Base-by-base conservation (phyloP, 768 basidiomycete genomes). In the Lactifluus hygrophoroides region DNA sequence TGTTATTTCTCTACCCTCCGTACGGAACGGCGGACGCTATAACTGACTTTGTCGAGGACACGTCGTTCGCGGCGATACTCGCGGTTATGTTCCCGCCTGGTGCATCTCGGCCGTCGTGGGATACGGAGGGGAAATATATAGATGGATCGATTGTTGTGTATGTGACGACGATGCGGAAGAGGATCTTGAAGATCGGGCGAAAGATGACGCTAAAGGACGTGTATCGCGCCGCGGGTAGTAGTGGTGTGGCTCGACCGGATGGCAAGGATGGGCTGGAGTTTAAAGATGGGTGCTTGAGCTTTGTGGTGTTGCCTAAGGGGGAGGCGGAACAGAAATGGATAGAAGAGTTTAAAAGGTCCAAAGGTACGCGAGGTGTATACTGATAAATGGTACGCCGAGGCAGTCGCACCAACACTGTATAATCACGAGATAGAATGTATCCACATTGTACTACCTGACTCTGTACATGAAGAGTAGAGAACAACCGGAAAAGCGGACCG, bases 1-100 rank as follows among this genome's bases (percentile, higher is more conserved):
- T 88, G 42, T 90, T 96, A 76, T 88, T 98, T 72, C 78, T 97
- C 60, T 96, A 97, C 71, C 96, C 96, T 6, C 86, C 92, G 69
- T 78, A 93, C 63, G 82, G 85, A 11, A 91, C 83, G 5, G 91
- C 94, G 28, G 96, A 99, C 71, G 78, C 94, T 57, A 88, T 97
- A 63, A 77, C 87, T 14, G 79, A 85, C 50, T 97, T 95, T 71
- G 77, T 83, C 63, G 94, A 97, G 70, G 81, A 86, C 62, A 86
- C 90, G 2, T 80, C 90, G 2, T 93, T 98, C 70, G 75, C 77
- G 8, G 83, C 83, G 40, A 89, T 93, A 63, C 76, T 97, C 3
- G 74, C 77, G 19, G 73, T 76, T 16, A 94, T 99, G 85, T 94
- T 96, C 73, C 90, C 92, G 0, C 84, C 85, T 9, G 70, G 80